Conservation (phyloP, 306 rosid genomes). For the Casuarina equisetifolia region DNA sequence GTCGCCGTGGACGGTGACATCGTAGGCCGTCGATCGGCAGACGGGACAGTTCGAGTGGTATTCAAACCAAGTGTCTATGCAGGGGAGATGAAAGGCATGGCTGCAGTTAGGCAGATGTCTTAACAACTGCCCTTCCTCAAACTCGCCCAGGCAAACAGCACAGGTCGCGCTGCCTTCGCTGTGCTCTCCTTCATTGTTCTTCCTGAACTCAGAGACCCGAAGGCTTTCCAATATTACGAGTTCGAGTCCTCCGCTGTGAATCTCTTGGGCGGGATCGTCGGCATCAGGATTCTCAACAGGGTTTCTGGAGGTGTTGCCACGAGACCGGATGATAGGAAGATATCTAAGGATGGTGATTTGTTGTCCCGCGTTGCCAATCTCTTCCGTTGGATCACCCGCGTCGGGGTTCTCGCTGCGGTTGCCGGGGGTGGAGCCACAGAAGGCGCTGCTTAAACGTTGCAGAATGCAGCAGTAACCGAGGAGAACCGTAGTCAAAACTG, state of each 20-base stretch:
- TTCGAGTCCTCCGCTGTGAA: slow-evolving; percentile 46
- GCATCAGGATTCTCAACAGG: slow-evolving; percentile 16
- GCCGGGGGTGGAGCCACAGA: too few species aligned
- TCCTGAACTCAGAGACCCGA: slow-evolving; percentile 41
- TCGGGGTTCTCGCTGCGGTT: too few species aligned
- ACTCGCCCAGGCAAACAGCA: slow-evolving; percentile 59
- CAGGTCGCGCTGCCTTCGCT: slow-evolving; percentile 33
- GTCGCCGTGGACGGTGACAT: not conserved
- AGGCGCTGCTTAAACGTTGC: too few species aligned
- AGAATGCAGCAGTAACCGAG: too few species aligned
- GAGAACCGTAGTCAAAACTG: too few species aligned
- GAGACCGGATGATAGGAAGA: too few species aligned
- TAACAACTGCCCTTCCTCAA: slow-evolving; percentile 56
- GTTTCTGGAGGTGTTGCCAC: slow-evolving; percentile 15
- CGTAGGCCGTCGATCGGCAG: slow-evolving; percentile 44
- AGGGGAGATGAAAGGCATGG: slow-evolving; percentile 51
- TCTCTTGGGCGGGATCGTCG: slow-evolving; percentile 29
- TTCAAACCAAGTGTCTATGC: slow-evolving; percentile 55
- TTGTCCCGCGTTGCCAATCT: too few species aligned
- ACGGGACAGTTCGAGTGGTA: slow-evolving; percentile 54
- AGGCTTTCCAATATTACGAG: slow-evolving; percentile 23
- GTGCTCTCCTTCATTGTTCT: slow-evolving; percentile 30
- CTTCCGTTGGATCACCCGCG: too few species aligned
- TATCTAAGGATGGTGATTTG: too few species aligned
- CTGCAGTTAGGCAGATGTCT: slow-evolving; percentile 42